Percentiles rank a stretch among this genome's conserved stretches.
Evolutionary conservation across 805 yeast genomes (phyloP).

Genomic region (Yamadazyma kitorensis): DNA sequence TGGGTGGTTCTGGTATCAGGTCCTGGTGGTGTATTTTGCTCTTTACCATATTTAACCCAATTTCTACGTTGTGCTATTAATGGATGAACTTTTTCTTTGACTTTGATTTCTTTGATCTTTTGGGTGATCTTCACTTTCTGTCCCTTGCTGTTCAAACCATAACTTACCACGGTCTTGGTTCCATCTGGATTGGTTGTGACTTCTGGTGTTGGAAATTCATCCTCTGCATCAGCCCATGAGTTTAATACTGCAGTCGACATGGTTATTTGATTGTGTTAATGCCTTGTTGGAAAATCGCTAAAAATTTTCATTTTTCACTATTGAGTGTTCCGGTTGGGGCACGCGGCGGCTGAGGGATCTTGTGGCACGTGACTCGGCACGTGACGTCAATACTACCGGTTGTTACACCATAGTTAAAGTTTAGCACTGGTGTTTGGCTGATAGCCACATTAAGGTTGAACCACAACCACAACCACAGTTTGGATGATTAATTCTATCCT

Average conservation of each 20-base stretch:
- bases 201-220: slow-evolving; percentile 70
- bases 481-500: too few species aligned
- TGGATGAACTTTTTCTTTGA: slow-evolving; percentile 79
- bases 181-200: slow-evolving; percentile 81
- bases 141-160: slow-evolving; percentile 70
- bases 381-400: too few species aligned
- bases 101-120: slow-evolving; percentile 71
- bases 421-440: too few species aligned
- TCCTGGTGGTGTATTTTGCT: slow-evolving; percentile 68
- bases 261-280: too few species aligned
- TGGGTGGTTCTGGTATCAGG: slow-evolving; percentile 88
- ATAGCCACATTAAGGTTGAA: too few species aligned
- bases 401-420: too few species aligned
- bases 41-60: slow-evolving; percentile 89
- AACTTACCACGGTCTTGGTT: slow-evolving; percentile 82
- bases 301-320: background rate
- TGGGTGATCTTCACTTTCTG: slow-evolving; percentile 87
- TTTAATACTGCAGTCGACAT: slow-evolving; percentile 38
- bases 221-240: slow-evolving; percentile 74
- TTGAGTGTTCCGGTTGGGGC: too few species aligned
- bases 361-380: too few species aligned
- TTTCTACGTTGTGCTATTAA: slow-evolving; percentile 82
- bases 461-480: too few species aligned
- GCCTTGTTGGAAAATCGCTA: slow-evolving; percentile 1
- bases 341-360: too few species aligned